Conservation (phyloP, 192 early-diverging fungal species). For the Backusella sp. region DNA sequence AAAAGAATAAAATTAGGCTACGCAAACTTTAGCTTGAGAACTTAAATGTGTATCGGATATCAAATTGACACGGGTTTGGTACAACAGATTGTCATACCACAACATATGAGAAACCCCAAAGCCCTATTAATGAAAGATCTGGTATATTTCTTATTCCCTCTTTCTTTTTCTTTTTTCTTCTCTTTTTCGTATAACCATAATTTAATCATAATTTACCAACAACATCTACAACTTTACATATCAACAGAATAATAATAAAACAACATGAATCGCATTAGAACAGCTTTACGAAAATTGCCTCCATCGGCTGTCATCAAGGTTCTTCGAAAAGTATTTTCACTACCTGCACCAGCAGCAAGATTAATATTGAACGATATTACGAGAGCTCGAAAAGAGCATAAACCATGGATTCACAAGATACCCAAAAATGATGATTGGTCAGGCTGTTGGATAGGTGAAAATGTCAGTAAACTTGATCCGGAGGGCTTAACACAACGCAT, state of each 20-base stretch:
- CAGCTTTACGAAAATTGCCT: constrained; percentile 32
- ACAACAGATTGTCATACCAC: neutral
- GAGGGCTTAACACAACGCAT: constrained; percentile 14
- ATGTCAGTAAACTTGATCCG: constrained; percentile 11
- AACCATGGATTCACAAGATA: constrained; percentile 34
- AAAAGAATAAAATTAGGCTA: neutral
- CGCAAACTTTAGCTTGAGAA: neutral
- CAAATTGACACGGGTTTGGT: constrained; percentile 11
- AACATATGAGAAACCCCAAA: neutral
- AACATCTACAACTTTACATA: neutral
- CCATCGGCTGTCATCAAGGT: constrained; percentile 35
- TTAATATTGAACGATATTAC: constrained; percentile 37
- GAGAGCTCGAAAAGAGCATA: constrained; percentile 30
- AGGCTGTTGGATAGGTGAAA: constrained; percentile 43
- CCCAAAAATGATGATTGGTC: constrained; percentile 30
- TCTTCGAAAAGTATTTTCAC: constrained; percentile 33
- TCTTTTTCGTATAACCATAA: neutral
- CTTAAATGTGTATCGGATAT: neutral
- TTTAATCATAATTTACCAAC: neutral
- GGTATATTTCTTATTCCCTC: neutral
- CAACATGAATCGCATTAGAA: constrained; percentile 29
- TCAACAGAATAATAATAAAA: neutral
- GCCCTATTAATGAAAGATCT: neutral
- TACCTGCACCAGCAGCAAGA: constrained; percentile 37
- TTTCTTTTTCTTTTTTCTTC: neutral